Percentiles rank a stretch among this genome's conserved stretches.
Conservation (phyloP, 176 grass and related monocot species). For the Areca catechu region DNA sequence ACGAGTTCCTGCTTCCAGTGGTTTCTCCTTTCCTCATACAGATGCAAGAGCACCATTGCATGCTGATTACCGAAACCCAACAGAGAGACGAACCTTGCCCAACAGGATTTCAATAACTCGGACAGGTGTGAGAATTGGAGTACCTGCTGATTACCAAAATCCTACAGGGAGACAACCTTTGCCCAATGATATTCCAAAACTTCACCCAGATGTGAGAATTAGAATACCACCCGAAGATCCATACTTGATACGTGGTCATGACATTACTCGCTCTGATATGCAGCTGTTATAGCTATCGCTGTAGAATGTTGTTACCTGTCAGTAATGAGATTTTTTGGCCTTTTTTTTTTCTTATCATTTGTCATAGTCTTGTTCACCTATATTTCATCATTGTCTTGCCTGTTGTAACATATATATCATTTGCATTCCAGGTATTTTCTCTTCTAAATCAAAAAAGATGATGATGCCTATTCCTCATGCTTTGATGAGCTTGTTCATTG, state of each 20-base stretch:
- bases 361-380: too few relatives aligned
- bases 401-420: too few relatives aligned
- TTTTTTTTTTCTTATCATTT: too few relatives aligned
- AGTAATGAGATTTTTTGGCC: too few relatives aligned
- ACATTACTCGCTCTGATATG: conserved; percentile 27
- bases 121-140: background rate
- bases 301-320: too few relatives aligned
- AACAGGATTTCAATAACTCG: conserved; percentile 3
- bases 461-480: too few relatives aligned
- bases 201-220: conserved; percentile 4
- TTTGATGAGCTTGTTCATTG: too few relatives aligned
- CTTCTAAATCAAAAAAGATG: too few relatives aligned
- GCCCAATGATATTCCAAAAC: background rate
- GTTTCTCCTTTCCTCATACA: background rate
- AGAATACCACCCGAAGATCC: conserved; percentile 16
- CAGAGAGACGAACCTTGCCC: too few relatives aligned
- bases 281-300: conserved; percentile 30
- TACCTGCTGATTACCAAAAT: background rate
- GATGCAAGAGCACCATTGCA: conserved; percentile 1
- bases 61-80: too few relatives aligned
- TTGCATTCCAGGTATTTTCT: too few relatives aligned
- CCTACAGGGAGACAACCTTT: background rate
- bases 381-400: too few relatives aligned
- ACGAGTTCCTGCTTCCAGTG: background rate
- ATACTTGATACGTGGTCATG: conserved; percentile 40